Conservation (phyloP, 768 basidiomycete species). For the Termitomyces titanicus region DNA sequence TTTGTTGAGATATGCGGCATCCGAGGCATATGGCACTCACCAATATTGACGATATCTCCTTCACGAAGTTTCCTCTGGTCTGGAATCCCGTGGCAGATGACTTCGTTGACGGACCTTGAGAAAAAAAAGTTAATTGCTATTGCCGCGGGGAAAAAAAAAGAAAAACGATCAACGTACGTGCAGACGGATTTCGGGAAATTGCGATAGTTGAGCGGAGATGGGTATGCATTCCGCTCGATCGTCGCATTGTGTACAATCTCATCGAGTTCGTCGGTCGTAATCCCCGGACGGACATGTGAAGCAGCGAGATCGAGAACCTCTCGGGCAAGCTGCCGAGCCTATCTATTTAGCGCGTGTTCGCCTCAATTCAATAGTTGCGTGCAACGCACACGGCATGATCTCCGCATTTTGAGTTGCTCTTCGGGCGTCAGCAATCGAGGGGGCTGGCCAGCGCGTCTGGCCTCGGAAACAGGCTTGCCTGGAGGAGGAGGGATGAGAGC, state of each 20-base stretch:
- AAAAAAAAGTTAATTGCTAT: background rate
- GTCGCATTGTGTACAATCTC: constrained; percentile 89
- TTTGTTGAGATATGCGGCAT: background rate
- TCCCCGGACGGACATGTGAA: constrained; percentile 80
- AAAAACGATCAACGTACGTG: constrained; percentile 58
- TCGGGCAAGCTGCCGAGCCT: constrained; percentile 60
- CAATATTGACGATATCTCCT: constrained; percentile 96
- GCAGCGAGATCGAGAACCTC: constrained; percentile 95
- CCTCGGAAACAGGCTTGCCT: constrained; percentile 63
- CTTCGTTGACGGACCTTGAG: constrained; percentile 87
- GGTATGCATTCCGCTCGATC: constrained; percentile 89
- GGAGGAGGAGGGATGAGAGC: constrained; percentile 12
- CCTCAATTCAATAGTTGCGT: background rate
- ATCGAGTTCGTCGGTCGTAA: constrained; percentile 95
- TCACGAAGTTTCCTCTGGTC: constrained; percentile 80
- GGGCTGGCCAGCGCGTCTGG: constrained; percentile 52
- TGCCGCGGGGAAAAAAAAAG: background rate
- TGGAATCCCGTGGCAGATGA: constrained; percentile 96
- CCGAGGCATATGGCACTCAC: constrained; percentile 33
- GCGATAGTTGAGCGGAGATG: constrained; percentile 89
- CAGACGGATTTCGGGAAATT: constrained; percentile 94
- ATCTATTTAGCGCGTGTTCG: too few species aligned
- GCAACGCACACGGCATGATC: constrained; percentile 71
- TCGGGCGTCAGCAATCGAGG: constrained; percentile 63
- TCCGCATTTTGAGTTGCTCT: constrained; percentile 89